phyloP scores from a whole-genome alignment of 2,329 filamentous ascomycete species.

The Epichloe typhina region DNA sequence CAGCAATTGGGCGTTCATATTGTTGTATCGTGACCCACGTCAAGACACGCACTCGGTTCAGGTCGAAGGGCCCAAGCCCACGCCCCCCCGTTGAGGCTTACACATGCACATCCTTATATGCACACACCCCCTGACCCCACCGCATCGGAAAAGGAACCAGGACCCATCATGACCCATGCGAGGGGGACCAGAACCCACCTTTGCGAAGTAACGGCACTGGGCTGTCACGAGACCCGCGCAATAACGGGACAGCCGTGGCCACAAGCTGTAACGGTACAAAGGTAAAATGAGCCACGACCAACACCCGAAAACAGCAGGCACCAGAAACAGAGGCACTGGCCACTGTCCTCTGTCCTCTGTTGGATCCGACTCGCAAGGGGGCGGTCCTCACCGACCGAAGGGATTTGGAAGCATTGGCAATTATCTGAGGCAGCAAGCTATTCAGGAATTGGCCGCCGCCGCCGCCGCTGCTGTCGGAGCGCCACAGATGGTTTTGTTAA shows the following conservation, averaged over 20 bases:
- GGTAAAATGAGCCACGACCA: background rate
- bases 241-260: conserved; percentile 1
- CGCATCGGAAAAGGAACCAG: conserved; percentile 4
- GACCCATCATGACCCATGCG: background rate
- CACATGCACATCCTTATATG: background rate
- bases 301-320: background rate
- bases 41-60: background rate
- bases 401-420: background rate
- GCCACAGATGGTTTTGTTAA: background rate
- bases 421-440: background rate
- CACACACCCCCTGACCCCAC: conserved; percentile 4
- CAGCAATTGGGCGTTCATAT: background rate
- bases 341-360: background rate
- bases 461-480: background rate
- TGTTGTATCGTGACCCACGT: background rate
- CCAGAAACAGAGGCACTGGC: background rate
- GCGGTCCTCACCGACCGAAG: background rate
- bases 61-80: background rate
- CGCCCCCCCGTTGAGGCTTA: background rate
- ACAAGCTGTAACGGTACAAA: background rate
- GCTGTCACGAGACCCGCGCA: background rate
- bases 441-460: background rate
- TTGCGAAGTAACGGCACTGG: background rate
- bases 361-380: background rate
- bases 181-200: conserved; percentile 1